A percentile compares a stretch with the other conserved stretches of the same genome.
These are phyloP conservation scores for Tuber calosporum DNA, from an alignment of 495 filamentous ascomycete genomes.

Conservation along the genomic window DNA sequence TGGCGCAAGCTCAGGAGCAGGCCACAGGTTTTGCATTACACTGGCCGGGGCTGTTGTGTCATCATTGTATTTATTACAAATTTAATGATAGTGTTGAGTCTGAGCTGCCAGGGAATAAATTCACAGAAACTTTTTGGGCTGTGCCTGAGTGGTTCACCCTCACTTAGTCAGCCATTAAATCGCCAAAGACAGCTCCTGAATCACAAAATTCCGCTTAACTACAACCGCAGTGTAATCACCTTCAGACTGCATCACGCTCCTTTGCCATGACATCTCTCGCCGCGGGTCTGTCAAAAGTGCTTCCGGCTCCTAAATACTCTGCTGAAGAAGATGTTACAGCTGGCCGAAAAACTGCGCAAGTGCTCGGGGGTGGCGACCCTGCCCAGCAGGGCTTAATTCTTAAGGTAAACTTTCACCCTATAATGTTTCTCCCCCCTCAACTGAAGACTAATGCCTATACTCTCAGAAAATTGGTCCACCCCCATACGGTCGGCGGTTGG, in stretches of 20 bases:
- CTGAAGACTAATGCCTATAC: not conserved
- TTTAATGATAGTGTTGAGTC: too few relatives aligned
- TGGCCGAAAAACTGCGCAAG: conserved; percentile 54
- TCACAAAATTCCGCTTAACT: not conserved
- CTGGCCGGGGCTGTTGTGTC: too few relatives aligned
- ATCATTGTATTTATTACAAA: too few relatives aligned
- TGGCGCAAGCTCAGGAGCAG: not conserved
- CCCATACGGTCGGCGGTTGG: conserved; percentile 71
- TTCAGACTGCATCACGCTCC: conserved; percentile 2
- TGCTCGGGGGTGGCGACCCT: conserved; percentile 67
- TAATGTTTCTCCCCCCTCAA: not conserved
- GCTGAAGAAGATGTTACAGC: conserved; percentile 71
- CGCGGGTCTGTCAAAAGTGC: conserved; percentile 67
- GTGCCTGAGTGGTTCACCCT: too few relatives aligned
- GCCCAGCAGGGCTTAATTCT: conserved; percentile 83
- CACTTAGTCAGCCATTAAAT: not conserved
- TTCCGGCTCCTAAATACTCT: conserved; percentile 84
- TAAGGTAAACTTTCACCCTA: conserved; percentile 50
- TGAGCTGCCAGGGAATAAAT: too few relatives aligned
- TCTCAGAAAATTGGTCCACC: conserved; percentile 72
- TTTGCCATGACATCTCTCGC: conserved; percentile 61
- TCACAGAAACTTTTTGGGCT: too few relatives aligned
- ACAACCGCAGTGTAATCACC: conserved; percentile 9
- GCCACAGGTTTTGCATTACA: too few relatives aligned
- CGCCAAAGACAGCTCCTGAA: not conserved